Evolutionary conservation across 345 rosid genomes (phyloP), one percentile per base, ranked within the genome.

Genomic region (Eucalyptus curtisii): DNA sequence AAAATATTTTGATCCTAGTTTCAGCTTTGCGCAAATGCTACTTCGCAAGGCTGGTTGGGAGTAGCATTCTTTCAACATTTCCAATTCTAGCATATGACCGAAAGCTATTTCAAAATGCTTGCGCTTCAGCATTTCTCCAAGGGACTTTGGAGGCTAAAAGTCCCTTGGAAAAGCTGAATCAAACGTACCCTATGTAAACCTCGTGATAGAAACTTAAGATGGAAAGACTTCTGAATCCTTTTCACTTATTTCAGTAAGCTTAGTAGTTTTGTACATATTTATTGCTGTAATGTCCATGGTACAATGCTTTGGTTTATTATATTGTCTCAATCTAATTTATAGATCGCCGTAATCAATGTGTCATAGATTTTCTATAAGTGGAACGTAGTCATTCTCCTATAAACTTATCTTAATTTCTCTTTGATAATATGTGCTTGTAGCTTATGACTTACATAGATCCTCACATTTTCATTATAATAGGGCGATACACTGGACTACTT

Each of bases 401-500:
- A 22, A 40, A 5, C 27, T 40, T 76, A 22, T 40, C 47, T 11
- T 76, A 6, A 76, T 40, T 76, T 76, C 14, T 24, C 84, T 76
- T 11, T 40, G 30, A 42, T 84, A 40, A 66, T 31, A 44, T 31
- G 31, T 66, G 27, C 20, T 31, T n/a, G 45, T 44, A 47, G 7
- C 53, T 40, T 40, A 37, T 33, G 87, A 31, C 61, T 14, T 3
- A 50, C 5, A 17, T 86, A 25, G 61, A 33, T 52, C 55, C 87
- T 52, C 14, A 6, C 61, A 49, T 20, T 33, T 20, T 86, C 53
- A 37, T 86, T 45, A 45, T 86, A 79, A 86, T 88, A 96, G 99
- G 99, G 99, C 87, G 99, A 96, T 90, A 95, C 99, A 44, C 88
- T 97, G 88, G 99, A 97, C 91, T 97, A 97, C 93, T 95, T 96